Conservation (phyloP, 2,329 filamentous ascomycete species). For the Waltergamsia citrina region DNA sequence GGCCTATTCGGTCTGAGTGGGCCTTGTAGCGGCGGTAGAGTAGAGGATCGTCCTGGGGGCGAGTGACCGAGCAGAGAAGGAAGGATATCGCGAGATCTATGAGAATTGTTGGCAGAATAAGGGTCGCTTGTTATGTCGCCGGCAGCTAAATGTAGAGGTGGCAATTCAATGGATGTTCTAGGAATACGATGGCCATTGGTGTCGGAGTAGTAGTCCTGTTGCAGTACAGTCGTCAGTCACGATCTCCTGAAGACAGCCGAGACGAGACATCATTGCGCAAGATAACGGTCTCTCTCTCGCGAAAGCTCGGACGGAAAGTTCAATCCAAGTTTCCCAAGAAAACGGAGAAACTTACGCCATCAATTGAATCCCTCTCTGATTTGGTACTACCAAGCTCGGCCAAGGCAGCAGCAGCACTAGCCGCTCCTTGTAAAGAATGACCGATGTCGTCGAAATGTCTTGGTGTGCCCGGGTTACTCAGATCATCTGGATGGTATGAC, state of each 20-base stretch:
- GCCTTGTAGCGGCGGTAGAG: constrained; percentile 73
- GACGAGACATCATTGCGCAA: too few relatives aligned
- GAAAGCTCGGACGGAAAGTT: too few relatives aligned
- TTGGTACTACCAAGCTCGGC: constrained; percentile 75
- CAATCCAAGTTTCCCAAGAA: too few relatives aligned
- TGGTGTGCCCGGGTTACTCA: constrained; percentile 58
- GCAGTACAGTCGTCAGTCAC: too few relatives aligned
- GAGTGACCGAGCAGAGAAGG: constrained; percentile 76
- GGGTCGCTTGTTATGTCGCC: constrained; percentile 65
- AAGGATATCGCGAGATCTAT: constrained; percentile 62
- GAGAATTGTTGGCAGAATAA: constrained; percentile 51
- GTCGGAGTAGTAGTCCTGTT: constrained; percentile 62
- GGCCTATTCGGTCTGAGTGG: constrained; percentile 62
- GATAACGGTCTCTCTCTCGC: too few relatives aligned
- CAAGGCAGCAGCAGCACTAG: constrained; percentile 73
- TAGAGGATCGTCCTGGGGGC: constrained; percentile 79
- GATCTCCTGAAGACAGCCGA: too few relatives aligned
- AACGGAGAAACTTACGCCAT: constrained; percentile 62
- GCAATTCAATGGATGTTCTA: constrained; percentile 62
- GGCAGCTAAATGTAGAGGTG: constrained; percentile 51
- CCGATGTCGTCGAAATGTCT: constrained; percentile 61
- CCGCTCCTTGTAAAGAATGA: constrained; percentile 48
- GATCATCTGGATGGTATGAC: constrained; percentile 57
- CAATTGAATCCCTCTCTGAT: constrained; percentile 65
- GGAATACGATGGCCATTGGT: constrained; percentile 54